phyloP scores from a whole-genome alignment of 495 filamentous ascomycete species.

The Lichina pygmaea region DNA sequence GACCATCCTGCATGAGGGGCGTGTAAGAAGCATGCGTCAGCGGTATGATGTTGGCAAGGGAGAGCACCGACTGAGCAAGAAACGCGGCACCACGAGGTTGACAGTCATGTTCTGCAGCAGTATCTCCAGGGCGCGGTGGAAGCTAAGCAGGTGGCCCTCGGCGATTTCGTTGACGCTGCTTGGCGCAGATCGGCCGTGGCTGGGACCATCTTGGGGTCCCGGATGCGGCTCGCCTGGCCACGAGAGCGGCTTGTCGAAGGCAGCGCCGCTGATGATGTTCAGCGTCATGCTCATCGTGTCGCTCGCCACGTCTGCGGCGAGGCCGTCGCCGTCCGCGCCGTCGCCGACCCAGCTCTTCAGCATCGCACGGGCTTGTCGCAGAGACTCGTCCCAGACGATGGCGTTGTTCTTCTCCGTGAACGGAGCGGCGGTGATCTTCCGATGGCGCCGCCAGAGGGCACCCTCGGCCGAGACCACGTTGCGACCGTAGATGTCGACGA shows the following conservation, averaged over 20 bases:
- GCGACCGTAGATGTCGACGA: conserved; percentile 32
- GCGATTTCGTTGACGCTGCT: conserved; percentile 16
- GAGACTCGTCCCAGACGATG: conserved; percentile 30
- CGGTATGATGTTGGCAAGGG: not conserved
- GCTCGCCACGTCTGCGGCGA: conserved; percentile 21
- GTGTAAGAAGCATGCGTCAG: not conserved
- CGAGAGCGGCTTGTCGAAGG: conserved; percentile 29
- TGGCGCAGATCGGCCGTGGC: conserved; percentile 4
- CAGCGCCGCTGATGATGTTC: conserved; percentile 40
- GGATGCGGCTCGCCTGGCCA: conserved; percentile 18
- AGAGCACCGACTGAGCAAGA: conserved; percentile 14
- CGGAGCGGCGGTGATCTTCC: conserved; percentile 36
- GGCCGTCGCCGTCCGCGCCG: conserved; percentile 7
- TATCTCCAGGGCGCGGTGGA: conserved; percentile 22
- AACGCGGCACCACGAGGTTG: conserved; percentile 22
- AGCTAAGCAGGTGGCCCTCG: conserved; percentile 30
- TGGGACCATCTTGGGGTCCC: conserved; percentile 6
- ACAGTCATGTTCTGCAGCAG: conserved; percentile 26
- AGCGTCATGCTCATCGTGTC: conserved; percentile 37
- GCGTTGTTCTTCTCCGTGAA: conserved; percentile 50
- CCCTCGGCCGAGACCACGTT: conserved; percentile 42
- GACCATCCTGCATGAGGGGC: conserved; percentile 12
- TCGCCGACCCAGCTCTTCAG: conserved; percentile 19
- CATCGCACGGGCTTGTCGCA: conserved; percentile 29
- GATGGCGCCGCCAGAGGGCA: conserved; percentile 32